These are phyloP conservation scores for Globisporangium echinulatum DNA, from an alignment of 352 stramenopile species.

Conservation along the genomic window DNA sequence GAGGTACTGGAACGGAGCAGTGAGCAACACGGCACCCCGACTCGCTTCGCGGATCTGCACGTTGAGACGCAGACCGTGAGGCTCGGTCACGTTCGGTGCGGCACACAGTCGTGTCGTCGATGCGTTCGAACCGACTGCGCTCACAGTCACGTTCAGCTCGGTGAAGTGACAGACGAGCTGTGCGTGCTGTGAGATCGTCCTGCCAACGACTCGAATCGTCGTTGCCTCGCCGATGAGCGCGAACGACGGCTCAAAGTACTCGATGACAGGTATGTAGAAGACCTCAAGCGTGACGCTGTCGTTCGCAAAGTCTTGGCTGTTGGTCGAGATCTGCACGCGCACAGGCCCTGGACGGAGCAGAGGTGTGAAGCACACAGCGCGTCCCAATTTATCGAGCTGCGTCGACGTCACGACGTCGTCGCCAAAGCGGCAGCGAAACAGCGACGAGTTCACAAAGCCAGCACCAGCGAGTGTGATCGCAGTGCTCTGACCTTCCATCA, in stretches of 20 bases:
- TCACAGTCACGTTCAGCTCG: slow-evolving; percentile 4
- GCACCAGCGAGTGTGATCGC: not conserved
- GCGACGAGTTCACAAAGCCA: slow-evolving; percentile 9
- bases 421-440: slow-evolving; percentile 9
- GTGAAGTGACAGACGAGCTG: slow-evolving; percentile 19
- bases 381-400: not conserved
- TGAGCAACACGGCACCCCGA: slow-evolving; percentile 17
- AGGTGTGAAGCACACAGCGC: slow-evolving; percentile 1
- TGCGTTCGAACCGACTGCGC: not conserved
- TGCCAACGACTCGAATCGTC: slow-evolving; percentile 16
- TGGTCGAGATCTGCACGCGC: slow-evolving; percentile 21
- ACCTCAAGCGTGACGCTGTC: slow-evolving; percentile 10
- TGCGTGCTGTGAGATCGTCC: slow-evolving; percentile 18
- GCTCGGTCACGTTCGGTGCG: not conserved
- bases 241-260: slow-evolving; percentile 16
- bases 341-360: slow-evolving; percentile 2
- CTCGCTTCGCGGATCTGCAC: slow-evolving; percentile 23
- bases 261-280: slow-evolving; percentile 13
- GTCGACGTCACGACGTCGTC: not conserved
- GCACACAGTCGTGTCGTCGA: not conserved
- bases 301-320: slow-evolving; percentile 32
- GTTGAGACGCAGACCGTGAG: not conserved
- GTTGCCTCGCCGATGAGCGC: slow-evolving; percentile 14
- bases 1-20: slow-evolving; percentile 22
- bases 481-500: slow-evolving; percentile 1